Base-by-base conservation (phyloP, 371 early-diverging fungal species). In the Mortierella sp. region DNA sequence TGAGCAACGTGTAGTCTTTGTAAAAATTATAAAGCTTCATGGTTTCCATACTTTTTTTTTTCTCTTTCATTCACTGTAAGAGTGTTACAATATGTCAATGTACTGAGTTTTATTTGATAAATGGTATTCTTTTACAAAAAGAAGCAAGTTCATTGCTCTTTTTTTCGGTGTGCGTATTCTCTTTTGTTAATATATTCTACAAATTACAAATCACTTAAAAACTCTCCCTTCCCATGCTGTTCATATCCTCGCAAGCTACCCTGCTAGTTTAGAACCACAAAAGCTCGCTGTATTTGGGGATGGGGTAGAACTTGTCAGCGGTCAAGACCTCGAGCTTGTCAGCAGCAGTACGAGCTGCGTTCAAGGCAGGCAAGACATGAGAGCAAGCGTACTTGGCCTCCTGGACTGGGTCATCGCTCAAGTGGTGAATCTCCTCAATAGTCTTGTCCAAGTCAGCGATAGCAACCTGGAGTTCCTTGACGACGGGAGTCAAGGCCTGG, bases 231-330 rank as follows among this genome's bases (percentile, higher is more conserved):
- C 60, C 8, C 10, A 19, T 50, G 16, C 22, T 57, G 15, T 21
- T 58, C 47, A 47, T 22, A n/a, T 32, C 58, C 53, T 22, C 24
- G 15, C 5, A 36, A 40, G 33, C 52, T 15, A 15, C 28, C 3
- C 11, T 22, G 32, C 21, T 7, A 13, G 6, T 83, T 85, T 76
- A 77, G 72, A 77, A 77, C 77, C 77, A 94, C 77, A 98, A 88
- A 45, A 98, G 91, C 87, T 98, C 97, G 63, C 94, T 92, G 93
- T 97, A 97, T 88, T 96, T 96, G 88, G 98, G 98, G 86, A 94
- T 89, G 58, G 97, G 96, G 97, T 97, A 98, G 87, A 86, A 87
- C 91, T 95, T 96, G 90, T 97, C 97, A 33, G 94, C 90, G 41
- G 95, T 90, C n/a, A 91, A 72, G 58, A 86, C 81, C 87, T 98